Evolutionary conservation across 1,139 yeast species (phyloP).

Genomic region (Geotrichum histeridarum): DNA sequence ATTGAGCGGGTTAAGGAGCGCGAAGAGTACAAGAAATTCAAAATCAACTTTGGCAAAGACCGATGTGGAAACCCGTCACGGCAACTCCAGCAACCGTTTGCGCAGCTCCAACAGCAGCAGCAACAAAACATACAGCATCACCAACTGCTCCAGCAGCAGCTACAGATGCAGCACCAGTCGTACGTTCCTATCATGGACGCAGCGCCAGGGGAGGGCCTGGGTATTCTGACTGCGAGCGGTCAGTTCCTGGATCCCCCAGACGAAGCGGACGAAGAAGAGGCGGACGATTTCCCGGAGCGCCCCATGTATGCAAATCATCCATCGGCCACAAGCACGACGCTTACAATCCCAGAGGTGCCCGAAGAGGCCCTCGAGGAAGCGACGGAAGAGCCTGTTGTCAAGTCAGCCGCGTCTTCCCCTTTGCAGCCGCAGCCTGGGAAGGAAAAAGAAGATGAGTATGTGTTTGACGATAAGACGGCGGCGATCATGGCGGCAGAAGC

Average conservation of each 20-base stretch:
- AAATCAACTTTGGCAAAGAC: conserved; percentile 85
- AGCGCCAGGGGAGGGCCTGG: conserved; percentile 5
- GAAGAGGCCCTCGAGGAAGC: not conserved
- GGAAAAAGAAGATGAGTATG: not conserved
- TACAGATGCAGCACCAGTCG: conserved; percentile 1
- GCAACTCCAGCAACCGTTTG: conserved; percentile 38
- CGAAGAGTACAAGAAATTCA: conserved; percentile 47
- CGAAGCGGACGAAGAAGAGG: conserved; percentile 7
- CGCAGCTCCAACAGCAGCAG: conserved; percentile 11
- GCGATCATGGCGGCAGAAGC: conserved; percentile 17
- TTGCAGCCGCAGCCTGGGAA: not conserved
- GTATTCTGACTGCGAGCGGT: conserved; percentile 38
- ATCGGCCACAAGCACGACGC: conserved; percentile 14
- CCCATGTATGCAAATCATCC: not conserved
- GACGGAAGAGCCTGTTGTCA: not conserved
- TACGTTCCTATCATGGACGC: not conserved
- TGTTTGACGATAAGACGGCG: conserved; percentile 9
- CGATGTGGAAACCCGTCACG: conserved; percentile 71
- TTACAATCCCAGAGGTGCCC: conserved; percentile 13
- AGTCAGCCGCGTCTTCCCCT: not conserved
- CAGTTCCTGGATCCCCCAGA: conserved; percentile 48
- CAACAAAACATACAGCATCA: not conserved
- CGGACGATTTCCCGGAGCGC: not conserved
- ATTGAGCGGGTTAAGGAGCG: conserved; percentile 58
- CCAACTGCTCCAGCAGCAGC: conserved; percentile 2